Evolutionary conservation across 2,329 filamentous ascomycete genomes (phyloP), one percentile per base, ranked within the genome.

Genomic region (Sarocladiaceae sp.): DNA sequence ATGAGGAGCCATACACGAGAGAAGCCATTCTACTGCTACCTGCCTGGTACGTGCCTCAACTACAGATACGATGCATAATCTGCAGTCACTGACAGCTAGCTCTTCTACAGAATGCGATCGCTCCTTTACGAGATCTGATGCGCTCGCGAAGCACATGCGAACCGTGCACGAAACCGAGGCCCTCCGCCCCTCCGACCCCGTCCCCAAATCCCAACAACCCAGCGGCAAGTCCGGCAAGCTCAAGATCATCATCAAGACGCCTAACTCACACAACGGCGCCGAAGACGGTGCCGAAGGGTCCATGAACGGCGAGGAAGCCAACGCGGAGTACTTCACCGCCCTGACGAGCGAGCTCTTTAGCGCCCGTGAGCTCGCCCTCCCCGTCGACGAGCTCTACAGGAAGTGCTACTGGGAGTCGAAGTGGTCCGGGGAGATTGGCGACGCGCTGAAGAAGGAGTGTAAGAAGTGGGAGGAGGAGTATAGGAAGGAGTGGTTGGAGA

Each of bases 141-240:
- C 93, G 11, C 75, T 98, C 0, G 89, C 91, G 2, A 98, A 98
- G 65, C 93, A 98, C 62, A 97, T 97, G 88, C 85, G 93, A 55
- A 97, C 93, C 13, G 90, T 98, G 29, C 93, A 98, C 69, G 93
- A 98, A 63, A 96, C 91, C 3, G 93, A 98, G 67, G 86, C 88
- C 13, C 74, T 95, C 18, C 82, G 88, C n/a, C 85, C 87, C 4
- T 82, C 79, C 13, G 82, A 90, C 58, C 80, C 84, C 2, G 78
- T 88, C 11, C 81, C 83, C 18, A 85, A 88, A 60, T 80, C 81
- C 47, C 76, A 79, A 69, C 78, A 81, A 54, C 59, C 69, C 2
- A 63, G 57, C 29, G 65, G 60, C 55, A 75, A 71, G 51, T 65
- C 67, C 34, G 69, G 68, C 47, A 78, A 78, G 52, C 65, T 81